Evolutionary conservation across 2,329 filamentous ascomycete species (phyloP), one percentile per base, ranked within the genome.

Genomic region (Mollisiaceae sp.): DNA sequence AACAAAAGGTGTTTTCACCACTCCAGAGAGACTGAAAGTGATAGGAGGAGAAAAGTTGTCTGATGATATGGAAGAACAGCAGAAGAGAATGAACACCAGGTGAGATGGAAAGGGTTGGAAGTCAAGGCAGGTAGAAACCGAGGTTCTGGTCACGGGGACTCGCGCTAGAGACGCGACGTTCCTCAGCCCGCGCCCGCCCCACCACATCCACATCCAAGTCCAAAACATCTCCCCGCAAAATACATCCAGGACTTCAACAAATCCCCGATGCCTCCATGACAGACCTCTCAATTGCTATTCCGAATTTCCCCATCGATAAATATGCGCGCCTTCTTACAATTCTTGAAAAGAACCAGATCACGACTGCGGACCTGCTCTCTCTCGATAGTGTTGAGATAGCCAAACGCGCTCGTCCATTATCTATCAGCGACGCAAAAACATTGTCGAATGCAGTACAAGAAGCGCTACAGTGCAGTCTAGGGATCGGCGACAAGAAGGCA

Each of bases 361-460:
- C 91, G 32, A 91, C 91, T 38, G 89, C 88, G 72, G 95, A 99
- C 77, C 85, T 99, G 58, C 84, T 99, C 73, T 92, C 92, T 2
- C 88, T 96, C 68, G 92, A 97, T 75, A 85, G 89, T 4, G 83
- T 89, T 67, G 91, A 97, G 75, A 87, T 98, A 70, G 93, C 93
- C 64, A 95, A 91, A 80, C 90, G 92, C 77, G 94, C 93, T 59
- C 50, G 50, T 27, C 89, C 90, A 69, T 83, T 97, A 20, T 93
- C 94, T 2, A 82, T 94, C 8, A 84, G 90, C 45, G 93, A 97
- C 75, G 83, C 97, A 72, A 91, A 89, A 78, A 87, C 89, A 67
- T 82, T 98, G 41, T 85, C 87, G 68, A 83, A 85, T 63, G 88
- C 89, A 62, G 80, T 97, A 38, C 80, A 92, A 39, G 80, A 82